These are phyloP conservation scores for Debaryomycetaceae sp. DNA, from an alignment of 1,139 yeast genomes.

Conservation along the genomic window DNA sequence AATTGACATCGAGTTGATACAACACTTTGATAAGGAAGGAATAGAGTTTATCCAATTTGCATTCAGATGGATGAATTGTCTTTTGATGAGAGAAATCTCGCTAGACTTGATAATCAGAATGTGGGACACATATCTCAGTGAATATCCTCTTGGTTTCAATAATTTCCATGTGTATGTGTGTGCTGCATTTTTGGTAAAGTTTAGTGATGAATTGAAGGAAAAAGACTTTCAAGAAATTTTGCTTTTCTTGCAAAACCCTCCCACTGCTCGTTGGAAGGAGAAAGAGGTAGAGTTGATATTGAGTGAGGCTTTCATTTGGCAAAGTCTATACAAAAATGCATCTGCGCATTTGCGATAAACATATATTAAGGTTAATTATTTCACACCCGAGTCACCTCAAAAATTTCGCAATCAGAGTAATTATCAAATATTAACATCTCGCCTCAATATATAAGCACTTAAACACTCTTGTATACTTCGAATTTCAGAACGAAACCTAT, in stretches of 20 bases:
- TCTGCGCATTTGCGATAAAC: conserved; percentile 62
- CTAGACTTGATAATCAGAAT: conserved; percentile 78
- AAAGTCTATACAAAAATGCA: conserved; percentile 84
- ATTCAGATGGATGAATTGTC: conserved; percentile 98
- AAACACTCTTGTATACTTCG: neutral
- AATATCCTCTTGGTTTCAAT: conserved; percentile 83
- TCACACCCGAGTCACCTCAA: conserved; percentile 5
- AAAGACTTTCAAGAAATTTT: conserved; percentile 95
- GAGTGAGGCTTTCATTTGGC: conserved; percentile 97
- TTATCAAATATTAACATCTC: neutral
- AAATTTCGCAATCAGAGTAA: conserved; percentile 4
- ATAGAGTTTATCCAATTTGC: conserved; percentile 93
- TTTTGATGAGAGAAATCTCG: conserved; percentile 88
- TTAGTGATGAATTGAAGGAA: conserved; percentile 71
- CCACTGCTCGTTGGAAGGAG: conserved; percentile 82
- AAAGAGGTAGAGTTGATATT: conserved; percentile 86
- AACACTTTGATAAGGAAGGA: conserved; percentile 74
- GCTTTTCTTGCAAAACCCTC: conserved; percentile 84
- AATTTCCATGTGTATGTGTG: conserved; percentile 96
- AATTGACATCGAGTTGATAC: conserved; percentile 69
- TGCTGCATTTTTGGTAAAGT: conserved; percentile 92
- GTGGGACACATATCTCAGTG: conserved; percentile 98
- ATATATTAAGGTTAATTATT: neutral
- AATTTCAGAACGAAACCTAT: neutral
- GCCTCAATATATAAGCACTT: neutral